A percentile compares a stretch with the other conserved stretches of the same genome.
phyloP scores from a whole-genome alignment of 2,329 filamentous ascomycete species.

The Zelopaecilomyces penicillatus region DNA sequence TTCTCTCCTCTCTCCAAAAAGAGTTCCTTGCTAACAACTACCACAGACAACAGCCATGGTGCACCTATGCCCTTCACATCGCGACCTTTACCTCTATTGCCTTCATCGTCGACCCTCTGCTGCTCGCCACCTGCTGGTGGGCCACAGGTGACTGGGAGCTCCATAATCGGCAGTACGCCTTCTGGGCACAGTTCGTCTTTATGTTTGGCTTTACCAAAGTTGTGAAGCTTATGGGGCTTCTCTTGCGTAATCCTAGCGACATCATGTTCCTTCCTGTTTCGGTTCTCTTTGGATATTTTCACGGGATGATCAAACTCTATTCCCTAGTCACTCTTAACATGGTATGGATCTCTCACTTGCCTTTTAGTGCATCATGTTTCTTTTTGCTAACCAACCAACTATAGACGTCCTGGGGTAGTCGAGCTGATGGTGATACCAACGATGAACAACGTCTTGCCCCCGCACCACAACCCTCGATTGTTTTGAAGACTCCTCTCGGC shows the following conservation, averaged over 20 bases:
- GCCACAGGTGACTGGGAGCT: conserved; percentile 56
- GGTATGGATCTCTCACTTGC: conserved; percentile 46
- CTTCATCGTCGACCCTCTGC: conserved; percentile 65
- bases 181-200: conserved; percentile 59
- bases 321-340: conserved; percentile 74
- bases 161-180: conserved; percentile 41
- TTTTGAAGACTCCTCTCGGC: conserved; percentile 36
- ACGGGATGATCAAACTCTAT: conserved; percentile 86
- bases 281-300: conserved; percentile 84
- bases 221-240: conserved; percentile 82
- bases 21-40: conserved; percentile 15
- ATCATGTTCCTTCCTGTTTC: conserved; percentile 75
- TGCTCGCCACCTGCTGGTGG: conserved; percentile 61
- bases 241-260: conserved; percentile 75
- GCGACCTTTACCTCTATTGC: conserved; percentile 89
- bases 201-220: conserved; percentile 80
- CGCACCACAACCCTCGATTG: conserved; percentile 32
- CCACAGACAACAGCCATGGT: conserved; percentile 79
- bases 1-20: not conserved
- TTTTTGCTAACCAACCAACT: conserved; percentile 5
- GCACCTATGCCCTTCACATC: conserved; percentile 83
- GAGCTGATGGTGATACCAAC: conserved; percentile 82
- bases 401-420: conserved; percentile 91
- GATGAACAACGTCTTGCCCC: conserved; percentile 60
- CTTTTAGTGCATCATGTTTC: not conserved